Base-by-base conservation (phyloP, 345 rosid species). In the Acer yangbiense region DNA sequence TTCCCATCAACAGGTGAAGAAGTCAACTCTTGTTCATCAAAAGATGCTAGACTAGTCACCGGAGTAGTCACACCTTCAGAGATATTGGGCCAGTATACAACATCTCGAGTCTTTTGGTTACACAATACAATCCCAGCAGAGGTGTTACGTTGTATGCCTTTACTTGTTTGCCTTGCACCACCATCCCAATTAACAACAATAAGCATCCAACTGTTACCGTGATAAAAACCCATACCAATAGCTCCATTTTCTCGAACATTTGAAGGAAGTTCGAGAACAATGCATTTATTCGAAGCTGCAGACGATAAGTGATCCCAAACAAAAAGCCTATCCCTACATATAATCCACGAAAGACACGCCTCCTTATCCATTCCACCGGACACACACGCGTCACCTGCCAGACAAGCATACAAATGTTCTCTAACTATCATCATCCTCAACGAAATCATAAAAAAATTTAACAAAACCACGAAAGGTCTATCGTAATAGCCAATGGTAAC, bases 351-450 rank as follows among this genome's bases (percentile, higher is more conserved):
- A 64, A 91, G 93, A 68, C 92, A 86, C 2, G 95, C 86, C 52
- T 77, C 87, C 80, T 75, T 88, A 80, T 95, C 98, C 88, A 92
- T 92, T 83, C 97, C 97, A 84, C 99, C 99, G 9, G 87, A 87
- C 64, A 87, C 75, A 74, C 72, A 77, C 6, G 69, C 81, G 72
- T 85, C 86, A 77, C 92, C 97, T 93, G 91, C 72, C 29, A 78
- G 52, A 80, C 23, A 65, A 83, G 43, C 39, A 63, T 44, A 52
- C 12, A 58, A 75, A 61, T 8, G 74, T n/a, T 83, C 75, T 78
- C 69, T 25, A 69, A 14, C 39, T 9, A 76, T 76, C 48, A 67
- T 60, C 65, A 44, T 76, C 25, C 9, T 39, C 71, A 64, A 68
- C 58, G 66, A 48, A 81, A 68, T 10, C 65, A 18, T 63, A 27